A percentile compares a stretch with the other conserved stretches of the same genome.
Evolutionary conservation across 2,329 filamentous ascomycete genomes (phyloP).

Genomic region (Fragosphaeria purpurea): DNA sequence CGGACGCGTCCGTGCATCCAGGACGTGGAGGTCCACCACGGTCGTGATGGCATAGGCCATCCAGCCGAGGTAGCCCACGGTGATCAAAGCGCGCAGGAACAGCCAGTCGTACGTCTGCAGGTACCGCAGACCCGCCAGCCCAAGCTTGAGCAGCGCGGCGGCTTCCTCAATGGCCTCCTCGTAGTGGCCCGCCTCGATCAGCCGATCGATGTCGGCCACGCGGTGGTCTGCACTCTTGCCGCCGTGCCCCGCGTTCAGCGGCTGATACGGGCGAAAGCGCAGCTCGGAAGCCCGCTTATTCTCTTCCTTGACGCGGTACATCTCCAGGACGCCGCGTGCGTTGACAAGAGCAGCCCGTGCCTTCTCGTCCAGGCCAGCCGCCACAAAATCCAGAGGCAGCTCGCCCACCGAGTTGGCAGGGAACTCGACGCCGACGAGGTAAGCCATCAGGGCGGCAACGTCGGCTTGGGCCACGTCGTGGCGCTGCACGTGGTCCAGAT

Average conservation of each 20-base stretch:
- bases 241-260: slow-evolving; percentile 46
- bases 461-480: slow-evolving; percentile 93
- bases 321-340: slow-evolving; percentile 78
- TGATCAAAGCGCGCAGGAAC: slow-evolving; percentile 81
- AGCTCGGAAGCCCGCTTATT: slow-evolving; percentile 68
- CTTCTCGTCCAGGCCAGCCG: slow-evolving; percentile 63
- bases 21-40: slow-evolving; percentile 78
- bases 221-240: slow-evolving; percentile 45
- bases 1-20: slow-evolving; percentile 57
- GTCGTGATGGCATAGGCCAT: slow-evolving; percentile 85
- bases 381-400: slow-evolving; percentile 73
- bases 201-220: slow-evolving; percentile 52
- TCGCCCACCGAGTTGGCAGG: slow-evolving; percentile 95
- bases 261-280: slow-evolving; percentile 64
- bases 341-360: slow-evolving; percentile 79
- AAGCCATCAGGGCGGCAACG: slow-evolving; percentile 90
- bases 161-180: slow-evolving; percentile 74
- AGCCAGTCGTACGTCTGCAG: slow-evolving; percentile 98
- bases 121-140: slow-evolving; percentile 77
- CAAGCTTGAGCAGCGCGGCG: slow-evolving; percentile 63
- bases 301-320: slow-evolving; percentile 90
- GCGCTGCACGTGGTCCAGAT: slow-evolving; percentile 65
- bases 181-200: slow-evolving; percentile 57
- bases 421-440: slow-evolving; percentile 77
- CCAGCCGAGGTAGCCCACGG: slow-evolving; percentile 87